Base-by-base conservation (phyloP, 192 early-diverging fungal genomes). In the Rhizoclosmatium globosum region DNA sequence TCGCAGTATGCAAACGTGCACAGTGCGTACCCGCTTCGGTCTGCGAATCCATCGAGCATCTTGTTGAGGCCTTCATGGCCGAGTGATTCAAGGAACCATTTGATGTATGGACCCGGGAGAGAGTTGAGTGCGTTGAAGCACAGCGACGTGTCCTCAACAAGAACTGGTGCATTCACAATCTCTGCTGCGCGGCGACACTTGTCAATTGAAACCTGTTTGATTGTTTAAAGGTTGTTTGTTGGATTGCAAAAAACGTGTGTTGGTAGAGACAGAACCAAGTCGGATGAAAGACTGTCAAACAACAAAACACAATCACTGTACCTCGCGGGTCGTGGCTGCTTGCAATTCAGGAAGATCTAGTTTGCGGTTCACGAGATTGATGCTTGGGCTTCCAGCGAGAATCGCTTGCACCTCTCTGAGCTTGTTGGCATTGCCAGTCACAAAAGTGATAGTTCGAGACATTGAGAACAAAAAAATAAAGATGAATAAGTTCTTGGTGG, bases 351-450 rank as follows among this genome's bases (percentile, higher is more conserved):
- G 92, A 61, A 99, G 91, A 79, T 99, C 96, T 6, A 97, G 79
- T 6, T 86, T 89, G 39, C 88, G 87, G 64, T 88, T 90, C 47
- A 86, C 86, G 39, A 99, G 83, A 64, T 90, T 83, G 45, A 98
- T 85, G 47, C 84, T 80, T 4, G 41, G 17, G 43, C 21, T 31
- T 56, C 41, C 42, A 3, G 71, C 78, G 17, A 99, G 90, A 74
- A 99, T 96, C 19, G 85, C 87, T 70, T 92, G 92, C 58, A 96
- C 94, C 83, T 99, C 98, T 15, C 82, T 83, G 65, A 99, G 89
- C 83, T 99, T 99, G 87, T 99, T 95, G 75, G 91, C 91, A 91
- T 99, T 99, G 74, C 98, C 98, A 45, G 95, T 96, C 11, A 98
- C 96, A 86, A 98, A 98, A 15, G 91, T 91, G 42, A 92, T 21